Percentiles rank a stretch among this genome's conserved stretches.
These are phyloP conservation scores for Neurospora africana DNA, from an alignment of 495 filamentous ascomycete species.

Conservation along the genomic window DNA sequence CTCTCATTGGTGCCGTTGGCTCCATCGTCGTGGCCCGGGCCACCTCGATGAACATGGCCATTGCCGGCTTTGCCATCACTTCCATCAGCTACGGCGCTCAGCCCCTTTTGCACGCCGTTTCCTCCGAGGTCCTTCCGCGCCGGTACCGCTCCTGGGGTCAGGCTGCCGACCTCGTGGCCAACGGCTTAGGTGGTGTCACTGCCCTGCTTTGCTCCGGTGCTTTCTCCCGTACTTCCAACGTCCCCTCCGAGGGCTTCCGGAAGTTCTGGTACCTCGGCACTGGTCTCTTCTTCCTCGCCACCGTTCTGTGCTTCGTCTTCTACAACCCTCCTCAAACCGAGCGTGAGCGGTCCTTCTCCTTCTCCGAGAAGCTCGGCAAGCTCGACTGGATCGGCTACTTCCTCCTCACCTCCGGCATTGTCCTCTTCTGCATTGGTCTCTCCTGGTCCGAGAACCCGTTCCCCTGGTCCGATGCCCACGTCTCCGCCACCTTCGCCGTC, in stretches of 20 bases:
- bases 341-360: constrained; percentile 7
- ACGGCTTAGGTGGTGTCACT: constrained; percentile 15
- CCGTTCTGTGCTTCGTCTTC: constrained; percentile 10
- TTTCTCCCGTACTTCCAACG: constrained; percentile 13
- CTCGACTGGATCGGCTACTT: constrained; percentile 28
- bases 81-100: constrained; percentile 19
- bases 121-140: constrained; percentile 25
- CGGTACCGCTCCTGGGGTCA: constrained; percentile 21
- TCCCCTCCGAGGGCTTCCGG: constrained; percentile 18
- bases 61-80: constrained; percentile 18
- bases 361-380: constrained; percentile 18
- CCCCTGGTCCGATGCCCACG: constrained; percentile 21
- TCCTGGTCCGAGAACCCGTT: constrained; percentile 26
- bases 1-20: constrained; percentile 16
- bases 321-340: constrained; percentile 18
- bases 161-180: constrained; percentile 15
- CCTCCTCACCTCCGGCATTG: constrained; percentile 16
- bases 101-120: constrained; percentile 20
- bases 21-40: constrained; percentile 18
- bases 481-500: constrained; percentile 21
- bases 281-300: constrained; percentile 12
- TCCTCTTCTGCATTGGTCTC: constrained; percentile 25
- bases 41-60: constrained; percentile 17
- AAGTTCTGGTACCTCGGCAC: constrained; percentile 22
- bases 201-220: constrained; percentile 18